These are phyloP conservation scores for Fragilariopsis cylindrus DNA, from an alignment of 108 stramenopile genomes.

Conservation along the genomic window DNA sequence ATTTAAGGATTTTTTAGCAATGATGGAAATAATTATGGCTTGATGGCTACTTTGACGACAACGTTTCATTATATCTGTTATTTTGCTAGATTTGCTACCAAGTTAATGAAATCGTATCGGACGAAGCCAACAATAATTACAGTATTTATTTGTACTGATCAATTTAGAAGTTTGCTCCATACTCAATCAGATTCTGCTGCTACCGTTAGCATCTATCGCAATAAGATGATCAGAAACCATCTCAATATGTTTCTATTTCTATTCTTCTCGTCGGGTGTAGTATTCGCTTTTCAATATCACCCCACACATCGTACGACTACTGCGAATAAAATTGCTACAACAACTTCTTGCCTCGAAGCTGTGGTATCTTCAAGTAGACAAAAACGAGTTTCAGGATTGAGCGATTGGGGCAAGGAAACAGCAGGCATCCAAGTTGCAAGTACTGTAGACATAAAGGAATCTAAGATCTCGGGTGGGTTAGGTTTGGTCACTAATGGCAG, in stretches of 20 bases:
- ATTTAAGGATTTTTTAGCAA: too few relatives aligned
- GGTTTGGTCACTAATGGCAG: constrained; percentile 56
- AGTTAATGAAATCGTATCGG: too few relatives aligned
- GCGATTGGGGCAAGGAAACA: constrained; percentile 40
- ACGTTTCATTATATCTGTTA: too few relatives aligned
- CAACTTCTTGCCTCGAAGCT: background rate
- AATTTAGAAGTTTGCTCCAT: too few relatives aligned
- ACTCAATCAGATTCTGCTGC: too few relatives aligned
- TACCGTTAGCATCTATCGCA: too few relatives aligned
- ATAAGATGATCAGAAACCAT: too few relatives aligned
- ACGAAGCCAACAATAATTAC: too few relatives aligned
- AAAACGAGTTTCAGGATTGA: constrained; percentile 34
- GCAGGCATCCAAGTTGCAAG: constrained; percentile 24
- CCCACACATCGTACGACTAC: background rate
- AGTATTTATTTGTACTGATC: too few relatives aligned
- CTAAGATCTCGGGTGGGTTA: constrained; percentile 41
- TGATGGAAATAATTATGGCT: too few relatives aligned
- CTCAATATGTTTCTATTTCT: background rate
- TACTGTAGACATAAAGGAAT: constrained; percentile 28
- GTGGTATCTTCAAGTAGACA: constrained; percentile 17
- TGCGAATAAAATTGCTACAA: background rate
- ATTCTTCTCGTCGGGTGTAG: background rate
- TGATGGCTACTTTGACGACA: too few relatives aligned
- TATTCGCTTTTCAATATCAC: background rate
- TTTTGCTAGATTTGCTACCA: too few relatives aligned